Percentiles rank a stretch among this genome's conserved stretches.
Conservation (phyloP, 495 filamentous ascomycete species). For the Chaetomium fimeti region DNA sequence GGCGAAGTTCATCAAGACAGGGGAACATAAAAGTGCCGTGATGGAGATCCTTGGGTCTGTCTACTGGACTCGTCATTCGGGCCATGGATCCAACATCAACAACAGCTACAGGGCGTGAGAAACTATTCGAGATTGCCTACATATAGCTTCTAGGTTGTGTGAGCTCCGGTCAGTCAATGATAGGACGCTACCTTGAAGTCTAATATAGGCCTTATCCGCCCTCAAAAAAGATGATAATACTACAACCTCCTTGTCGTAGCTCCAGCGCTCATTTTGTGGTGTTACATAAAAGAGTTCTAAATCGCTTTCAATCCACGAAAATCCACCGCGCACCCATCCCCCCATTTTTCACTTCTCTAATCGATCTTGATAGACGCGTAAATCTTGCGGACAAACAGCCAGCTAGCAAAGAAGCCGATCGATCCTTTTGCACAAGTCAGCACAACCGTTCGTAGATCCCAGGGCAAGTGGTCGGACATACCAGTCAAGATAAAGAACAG, state of each 20-base stretch:
- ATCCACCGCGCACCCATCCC: neutral
- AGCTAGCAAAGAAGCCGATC: slow-evolving; percentile 93
- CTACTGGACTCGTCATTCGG: too few relatives aligned
- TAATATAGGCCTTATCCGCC: neutral
- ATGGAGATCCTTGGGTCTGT: too few relatives aligned
- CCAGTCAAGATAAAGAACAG: slow-evolving; percentile 92
- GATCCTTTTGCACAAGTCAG: slow-evolving; percentile 53
- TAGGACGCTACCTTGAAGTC: neutral
- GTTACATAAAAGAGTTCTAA: slow-evolving; percentile 4
- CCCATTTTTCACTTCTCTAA: slow-evolving; percentile 37
- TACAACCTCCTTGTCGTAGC: neutral
- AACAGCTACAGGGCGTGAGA: too few relatives aligned
- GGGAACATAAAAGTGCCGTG: too few relatives aligned
- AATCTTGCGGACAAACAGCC: slow-evolving; percentile 89
- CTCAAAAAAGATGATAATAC: neutral
- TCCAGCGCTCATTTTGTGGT: neutral
- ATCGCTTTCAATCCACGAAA: neutral
- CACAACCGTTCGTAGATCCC: neutral
- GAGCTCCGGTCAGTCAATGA: too few relatives aligned
- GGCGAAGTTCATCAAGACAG: too few relatives aligned
- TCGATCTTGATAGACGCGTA: slow-evolving; percentile 97
- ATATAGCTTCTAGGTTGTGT: too few relatives aligned
- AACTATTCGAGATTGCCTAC: too few relatives aligned
- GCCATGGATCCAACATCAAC: too few relatives aligned
- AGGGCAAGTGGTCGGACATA: slow-evolving; percentile 46